phyloP scores from a whole-genome alignment of 148 eudicot species.

The Chenopodium album region DNA sequence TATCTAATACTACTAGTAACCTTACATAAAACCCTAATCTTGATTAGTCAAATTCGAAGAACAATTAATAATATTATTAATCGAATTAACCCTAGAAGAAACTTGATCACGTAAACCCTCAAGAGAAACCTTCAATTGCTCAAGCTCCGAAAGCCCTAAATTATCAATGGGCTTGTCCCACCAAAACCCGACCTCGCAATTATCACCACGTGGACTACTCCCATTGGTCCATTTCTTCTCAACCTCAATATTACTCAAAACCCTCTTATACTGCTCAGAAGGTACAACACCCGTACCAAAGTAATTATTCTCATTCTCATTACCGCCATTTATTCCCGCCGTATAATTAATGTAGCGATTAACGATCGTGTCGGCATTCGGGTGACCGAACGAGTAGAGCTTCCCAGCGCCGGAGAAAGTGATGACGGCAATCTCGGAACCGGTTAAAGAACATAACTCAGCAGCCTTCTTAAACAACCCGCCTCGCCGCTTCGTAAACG shows the following conservation, averaged over 20 bases:
- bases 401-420: constrained; percentile 27
- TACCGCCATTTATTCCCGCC: background rate
- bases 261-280: constrained; percentile 2
- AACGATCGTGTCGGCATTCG: constrained; percentile 10
- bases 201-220: background rate
- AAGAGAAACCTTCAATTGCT: constrained; percentile 9
- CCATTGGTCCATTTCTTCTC: constrained; percentile 8
- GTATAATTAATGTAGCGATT: constrained; percentile 14
- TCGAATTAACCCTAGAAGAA: too few species aligned
- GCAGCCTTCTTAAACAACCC: constrained; percentile 26
- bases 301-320: background rate
- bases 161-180: constrained; percentile 20
- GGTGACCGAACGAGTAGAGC: constrained; percentile 29
- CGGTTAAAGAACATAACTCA: constrained; percentile 22
- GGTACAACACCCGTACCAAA: background rate
- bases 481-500: constrained; percentile 26
- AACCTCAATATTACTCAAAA: background rate
- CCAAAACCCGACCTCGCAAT: constrained; percentile 7
- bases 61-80: too few species aligned
- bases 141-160: constrained; percentile 14
- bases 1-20: too few species aligned
- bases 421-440: constrained; percentile 21
- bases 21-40: too few species aligned
- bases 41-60: too few species aligned
- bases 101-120: too few species aligned